These are phyloP conservation scores for Teunomyces barrocoloradensis DNA, from an alignment of 805 yeast genomes.

Conservation along the genomic window DNA sequence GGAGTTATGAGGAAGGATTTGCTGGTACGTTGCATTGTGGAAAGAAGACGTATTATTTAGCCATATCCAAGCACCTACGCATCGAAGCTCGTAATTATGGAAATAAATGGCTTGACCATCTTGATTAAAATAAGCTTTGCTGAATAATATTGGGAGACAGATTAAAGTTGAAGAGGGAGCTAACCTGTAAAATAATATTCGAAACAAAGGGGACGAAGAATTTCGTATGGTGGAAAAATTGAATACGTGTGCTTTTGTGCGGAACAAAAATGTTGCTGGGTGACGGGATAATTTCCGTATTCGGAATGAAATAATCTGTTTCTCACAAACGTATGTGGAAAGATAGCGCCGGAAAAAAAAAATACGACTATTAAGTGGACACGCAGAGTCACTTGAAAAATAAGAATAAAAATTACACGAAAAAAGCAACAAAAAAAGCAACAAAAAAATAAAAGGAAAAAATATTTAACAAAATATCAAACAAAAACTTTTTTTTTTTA, in stretches of 20 bases:
- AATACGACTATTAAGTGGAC: neutral
- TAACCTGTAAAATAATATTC: neutral
- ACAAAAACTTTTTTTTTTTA: too few relatives aligned
- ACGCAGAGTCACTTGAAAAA: neutral
- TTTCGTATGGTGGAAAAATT: neutral
- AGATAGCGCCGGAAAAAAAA: neutral
- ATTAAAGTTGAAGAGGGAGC: neutral
- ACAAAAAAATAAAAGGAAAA: neutral
- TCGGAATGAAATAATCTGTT: too few relatives aligned
- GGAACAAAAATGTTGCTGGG: neutral
- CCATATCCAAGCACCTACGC: neutral
- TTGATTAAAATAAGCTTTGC: slow-evolving; percentile 2
- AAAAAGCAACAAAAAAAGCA: neutral
- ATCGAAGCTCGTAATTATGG: slow-evolving; percentile 1
- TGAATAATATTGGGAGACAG: neutral
- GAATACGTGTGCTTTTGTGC: neutral
- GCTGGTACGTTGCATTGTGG: neutral
- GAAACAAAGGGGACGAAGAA: neutral
- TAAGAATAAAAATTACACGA: neutral
- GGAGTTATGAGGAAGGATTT: neutral
- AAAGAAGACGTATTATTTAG: neutral
- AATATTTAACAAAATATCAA: neutral
- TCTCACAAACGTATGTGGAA: too few relatives aligned
- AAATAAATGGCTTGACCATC: neutral
- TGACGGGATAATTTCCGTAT: neutral